phyloP scores from a whole-genome alignment of 176 grass and related monocot genomes.

The Melocanna baccifera region DNA sequence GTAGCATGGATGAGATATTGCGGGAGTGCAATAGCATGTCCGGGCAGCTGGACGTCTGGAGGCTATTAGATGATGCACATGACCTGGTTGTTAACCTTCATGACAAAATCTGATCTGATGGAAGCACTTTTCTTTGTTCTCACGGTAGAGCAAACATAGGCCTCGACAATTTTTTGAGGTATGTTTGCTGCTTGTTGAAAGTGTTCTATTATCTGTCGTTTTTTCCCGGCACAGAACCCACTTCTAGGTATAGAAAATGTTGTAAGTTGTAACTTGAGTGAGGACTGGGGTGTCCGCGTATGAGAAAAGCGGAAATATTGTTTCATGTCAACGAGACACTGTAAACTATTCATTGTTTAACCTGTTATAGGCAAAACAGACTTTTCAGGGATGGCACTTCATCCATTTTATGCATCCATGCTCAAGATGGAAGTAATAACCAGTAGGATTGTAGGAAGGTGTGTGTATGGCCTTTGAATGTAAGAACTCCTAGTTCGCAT shows the following conservation, averaged over 20 bases:
- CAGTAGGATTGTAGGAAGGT: neutral
- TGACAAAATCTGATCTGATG: conserved; percentile 73
- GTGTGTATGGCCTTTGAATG: neutral
- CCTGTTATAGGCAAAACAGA: conserved; percentile 41
- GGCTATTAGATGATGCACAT: conserved; percentile 86
- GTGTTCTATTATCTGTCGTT: conserved; percentile 16
- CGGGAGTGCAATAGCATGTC: conserved; percentile 90
- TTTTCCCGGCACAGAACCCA: conserved; percentile 14
- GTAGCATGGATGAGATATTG: conserved; percentile 94
- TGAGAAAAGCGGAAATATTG: conserved; percentile 22
- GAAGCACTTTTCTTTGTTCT: conserved; percentile 15
- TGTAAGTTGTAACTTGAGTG: conserved; percentile 36
- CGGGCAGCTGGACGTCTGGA: conserved; percentile 90
- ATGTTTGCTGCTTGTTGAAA: neutral
- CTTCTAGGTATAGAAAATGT: conserved; percentile 45
- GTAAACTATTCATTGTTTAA: conserved; percentile 47
- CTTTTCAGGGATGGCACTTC: conserved; percentile 27
- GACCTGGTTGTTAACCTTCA: conserved; percentile 87
- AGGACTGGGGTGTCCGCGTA: conserved; percentile 15
- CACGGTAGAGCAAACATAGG: neutral
- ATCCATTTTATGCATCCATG: conserved; percentile 18
- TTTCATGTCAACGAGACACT: conserved; percentile 20
- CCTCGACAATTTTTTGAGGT: conserved; percentile 3
- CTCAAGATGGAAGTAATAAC: conserved; percentile 8
- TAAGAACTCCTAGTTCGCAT: neutral